phyloP scores from a whole-genome alignment of 768 basidiomycete genomes.

The Lactarius hengduanensis region DNA sequence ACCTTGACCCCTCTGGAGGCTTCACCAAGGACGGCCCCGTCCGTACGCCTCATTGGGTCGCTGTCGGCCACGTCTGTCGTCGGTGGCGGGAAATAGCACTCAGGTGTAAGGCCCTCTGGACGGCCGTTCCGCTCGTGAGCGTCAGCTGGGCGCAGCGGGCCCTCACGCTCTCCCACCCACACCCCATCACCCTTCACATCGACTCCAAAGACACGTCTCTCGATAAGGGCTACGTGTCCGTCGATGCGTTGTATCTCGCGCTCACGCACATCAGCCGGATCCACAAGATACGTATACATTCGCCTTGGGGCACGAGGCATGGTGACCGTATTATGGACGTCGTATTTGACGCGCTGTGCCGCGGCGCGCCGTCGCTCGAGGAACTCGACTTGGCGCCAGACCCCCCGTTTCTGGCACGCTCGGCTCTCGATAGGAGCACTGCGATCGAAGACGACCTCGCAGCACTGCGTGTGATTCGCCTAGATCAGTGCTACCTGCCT shows the following conservation, averaged over 20 bases:
- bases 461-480: slow-evolving; percentile 11
- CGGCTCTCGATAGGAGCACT: background rate
- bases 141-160: slow-evolving; percentile 14
- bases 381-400: slow-evolving; percentile 22
- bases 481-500: slow-evolving; percentile 11
- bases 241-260: slow-evolving; percentile 13
- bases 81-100: slow-evolving; percentile 24
- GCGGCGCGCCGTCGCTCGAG: slow-evolving; percentile 18
- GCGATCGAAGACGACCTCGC: background rate
- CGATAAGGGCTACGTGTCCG: slow-evolving; percentile 22
- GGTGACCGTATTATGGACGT: slow-evolving; percentile 18
- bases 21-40: slow-evolving; percentile 19
- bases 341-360: slow-evolving; percentile 8
- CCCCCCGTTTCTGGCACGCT: background rate
- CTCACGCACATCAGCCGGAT: slow-evolving; percentile 11
- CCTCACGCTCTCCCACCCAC: slow-evolving; percentile 20
- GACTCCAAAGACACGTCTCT: slow-evolving; percentile 19
- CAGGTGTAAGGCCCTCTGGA: slow-evolving; percentile 23
- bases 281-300: slow-evolving; percentile 12
- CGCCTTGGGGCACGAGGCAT: slow-evolving; percentile 24
- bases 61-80: slow-evolving; percentile 24
- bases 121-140: slow-evolving; percentile 21
- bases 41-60: slow-evolving; percentile 27
- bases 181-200: slow-evolving; percentile 18
- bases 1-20: slow-evolving; percentile 18